Evolutionary conservation across 139 green algal species (phyloP), one percentile per base, ranked within the genome.

Genomic region (Chlorella sp.): DNA sequence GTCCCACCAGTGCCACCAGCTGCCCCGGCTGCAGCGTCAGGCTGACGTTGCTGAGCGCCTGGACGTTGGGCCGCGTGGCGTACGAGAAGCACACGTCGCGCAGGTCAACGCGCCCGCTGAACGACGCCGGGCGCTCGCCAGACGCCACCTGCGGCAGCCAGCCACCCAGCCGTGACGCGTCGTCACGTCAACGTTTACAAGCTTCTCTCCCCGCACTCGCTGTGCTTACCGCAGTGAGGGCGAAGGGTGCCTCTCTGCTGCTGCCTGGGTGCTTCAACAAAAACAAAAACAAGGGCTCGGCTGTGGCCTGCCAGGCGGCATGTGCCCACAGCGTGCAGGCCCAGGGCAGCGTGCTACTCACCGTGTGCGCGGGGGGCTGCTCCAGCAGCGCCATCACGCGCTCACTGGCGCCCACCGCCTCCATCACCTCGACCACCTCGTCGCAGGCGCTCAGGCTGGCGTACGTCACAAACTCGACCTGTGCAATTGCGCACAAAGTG

Each of bases 381-480:
- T 85, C 80, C 29, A 95, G 74, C 66, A 89, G 85, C 5, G 74
- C 59, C 70, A 95, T 70, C 35, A 95, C 88, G 0, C 89, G 72
- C 79, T 94, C 87, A 31, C 74, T 86, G n/a, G 89, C 86, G 24
- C 89, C 89, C 29, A 92, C 70, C 14, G 83, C 82, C 83, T 92
- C 67, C 61, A 74, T 68, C 31, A 78, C 65, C 73, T 70, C 36
- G 17, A 72, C 61, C 75, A 85, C 92, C 86, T 97, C 88, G 71
- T 96, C 91, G 71, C 86, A 93, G 67, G 95, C 88, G 22, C 77
- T 83, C 55, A 94, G 82, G 34, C 79, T 84, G 31, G 83, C 79
- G 31, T 82, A 83, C 2, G 89, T 87, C 34, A 93, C 83, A 69
- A 94, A 88, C 74, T 95, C 88, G 10, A 78, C 35, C 35, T 50